Conservation (phyloP, 768 basidiomycete species). For the Trametes cingulata region DNA sequence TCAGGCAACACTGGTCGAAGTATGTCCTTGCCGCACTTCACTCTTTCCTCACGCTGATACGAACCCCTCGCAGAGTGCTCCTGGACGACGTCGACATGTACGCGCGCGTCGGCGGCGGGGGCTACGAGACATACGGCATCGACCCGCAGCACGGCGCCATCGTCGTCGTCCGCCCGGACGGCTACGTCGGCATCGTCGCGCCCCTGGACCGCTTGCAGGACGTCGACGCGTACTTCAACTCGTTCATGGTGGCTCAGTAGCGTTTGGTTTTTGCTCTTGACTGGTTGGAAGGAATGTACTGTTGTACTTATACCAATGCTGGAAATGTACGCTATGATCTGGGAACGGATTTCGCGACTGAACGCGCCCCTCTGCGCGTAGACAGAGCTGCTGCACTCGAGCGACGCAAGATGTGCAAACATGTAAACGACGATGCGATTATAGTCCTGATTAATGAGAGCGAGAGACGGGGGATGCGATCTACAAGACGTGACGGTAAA, state of each 20-base stretch:
- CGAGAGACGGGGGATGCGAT: slow-evolving; percentile 6
- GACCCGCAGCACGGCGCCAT: slow-evolving; percentile 43
- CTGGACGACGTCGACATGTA: slow-evolving; percentile 55
- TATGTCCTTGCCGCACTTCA: slow-evolving; percentile 26
- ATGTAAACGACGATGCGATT: slow-evolving; percentile 4
- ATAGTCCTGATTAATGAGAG: slow-evolving; percentile 13
- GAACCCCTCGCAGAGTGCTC: slow-evolving; percentile 45
- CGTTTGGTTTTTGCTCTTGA: not conserved
- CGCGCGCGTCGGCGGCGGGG: slow-evolving; percentile 50
- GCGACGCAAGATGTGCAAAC: too few species aligned
- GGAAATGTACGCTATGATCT: too few species aligned
- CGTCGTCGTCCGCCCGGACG: slow-evolving; percentile 63
- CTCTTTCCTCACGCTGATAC: not conserved
- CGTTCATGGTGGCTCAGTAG: slow-evolving; percentile 38
- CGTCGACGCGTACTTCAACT: slow-evolving; percentile 50
- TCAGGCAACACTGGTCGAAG: slow-evolving; percentile 64
- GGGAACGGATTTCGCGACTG: too few species aligned
- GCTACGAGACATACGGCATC: slow-evolving; percentile 60
- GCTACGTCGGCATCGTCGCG: slow-evolving; percentile 60
- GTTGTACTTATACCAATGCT: not conserved
- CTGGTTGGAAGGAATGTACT: not conserved
- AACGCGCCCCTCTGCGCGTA: too few species aligned
- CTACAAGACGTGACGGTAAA: slow-evolving; percentile 22
- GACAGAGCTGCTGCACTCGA: not conserved
- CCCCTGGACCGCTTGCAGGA: slow-evolving; percentile 43